phyloP scores from a whole-genome alignment of 371 early-diverging fungal genomes.

The Lichtheimia ornata region DNA sequence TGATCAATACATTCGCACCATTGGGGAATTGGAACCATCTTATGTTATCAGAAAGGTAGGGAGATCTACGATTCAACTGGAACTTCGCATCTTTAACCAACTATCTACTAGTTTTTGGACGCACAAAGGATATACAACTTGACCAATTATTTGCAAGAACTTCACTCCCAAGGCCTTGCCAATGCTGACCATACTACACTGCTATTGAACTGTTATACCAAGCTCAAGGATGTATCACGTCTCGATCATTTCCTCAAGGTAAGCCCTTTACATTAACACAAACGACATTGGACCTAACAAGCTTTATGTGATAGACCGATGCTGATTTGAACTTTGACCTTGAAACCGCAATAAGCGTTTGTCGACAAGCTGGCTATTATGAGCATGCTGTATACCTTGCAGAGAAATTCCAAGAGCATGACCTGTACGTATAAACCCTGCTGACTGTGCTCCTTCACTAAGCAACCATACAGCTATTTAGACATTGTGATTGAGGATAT shows the following conservation, averaged over 20 bases:
- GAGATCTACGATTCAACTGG: neutral
- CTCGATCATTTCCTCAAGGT: slow-evolving; percentile 88
- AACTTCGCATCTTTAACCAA: neutral
- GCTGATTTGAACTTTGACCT: slow-evolving; percentile 82
- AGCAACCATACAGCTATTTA: slow-evolving; percentile 26
- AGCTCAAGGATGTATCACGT: slow-evolving; percentile 81
- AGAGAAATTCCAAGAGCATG: slow-evolving; percentile 77
- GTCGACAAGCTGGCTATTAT: slow-evolving; percentile 87
- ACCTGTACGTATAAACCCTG: slow-evolving; percentile 54
- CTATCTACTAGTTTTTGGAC: slow-evolving; percentile 73
- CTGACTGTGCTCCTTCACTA: neutral
- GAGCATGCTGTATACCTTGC: slow-evolving; percentile 89
- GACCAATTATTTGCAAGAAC: slow-evolving; percentile 85
- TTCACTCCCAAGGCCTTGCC: slow-evolving; percentile 83
- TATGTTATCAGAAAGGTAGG: slow-evolving; percentile 90
- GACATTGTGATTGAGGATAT: slow-evolving; percentile 87
- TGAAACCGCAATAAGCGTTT: slow-evolving; percentile 91
- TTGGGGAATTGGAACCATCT: slow-evolving; percentile 92
- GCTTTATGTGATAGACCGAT: slow-evolving; percentile 47
- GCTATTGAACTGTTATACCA: slow-evolving; percentile 96
- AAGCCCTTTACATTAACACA: neutral
- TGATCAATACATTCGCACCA: slow-evolving; percentile 88
- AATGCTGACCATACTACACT: slow-evolving; percentile 94
- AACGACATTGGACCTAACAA: neutral
- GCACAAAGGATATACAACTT: slow-evolving; percentile 90